phyloP scores from a whole-genome alignment of 1,284 basidiomycete species.

The Fistulinella staudtii region DNA sequence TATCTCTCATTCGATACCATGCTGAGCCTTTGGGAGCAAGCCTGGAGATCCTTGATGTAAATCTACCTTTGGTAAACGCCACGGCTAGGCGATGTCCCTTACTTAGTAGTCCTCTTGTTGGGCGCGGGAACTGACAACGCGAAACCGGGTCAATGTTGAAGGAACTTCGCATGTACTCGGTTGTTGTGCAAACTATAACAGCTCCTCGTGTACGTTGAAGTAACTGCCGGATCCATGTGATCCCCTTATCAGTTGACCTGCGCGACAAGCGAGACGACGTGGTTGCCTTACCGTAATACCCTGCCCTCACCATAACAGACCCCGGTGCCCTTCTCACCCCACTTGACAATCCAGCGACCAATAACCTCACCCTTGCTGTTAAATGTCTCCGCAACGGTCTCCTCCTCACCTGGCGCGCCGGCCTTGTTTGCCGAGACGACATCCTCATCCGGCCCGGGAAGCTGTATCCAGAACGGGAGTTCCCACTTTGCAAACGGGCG shows the following conservation, averaged over 20 bases:
- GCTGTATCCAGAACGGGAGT: conserved; percentile 53
- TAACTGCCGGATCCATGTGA: conserved; percentile 40
- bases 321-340: conserved; percentile 61
- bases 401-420: conserved; percentile 51
- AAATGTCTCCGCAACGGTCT: conserved; percentile 73
- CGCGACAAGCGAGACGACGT: not conserved
- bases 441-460: conserved; percentile 41
- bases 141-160: not conserved
- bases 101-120: not conserved
- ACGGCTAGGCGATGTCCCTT: too few relatives aligned
- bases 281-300: conserved; percentile 52
- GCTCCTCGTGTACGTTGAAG: conserved; percentile 84
- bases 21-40: too few relatives aligned
- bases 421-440: conserved; percentile 29
- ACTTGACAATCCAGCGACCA: conserved; percentile 76
- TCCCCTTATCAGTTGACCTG: not conserved
- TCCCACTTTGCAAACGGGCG: conserved; percentile 83
- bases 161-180: too few relatives aligned
- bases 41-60: too few relatives aligned
- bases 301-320: conserved; percentile 56
- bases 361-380: conserved; percentile 60
- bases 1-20: too few relatives aligned
- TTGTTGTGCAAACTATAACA: too few relatives aligned
- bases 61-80: too few relatives aligned
- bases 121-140: not conserved